Conservation (phyloP, 306 rosid genomes). For the Lathyrus tuberosus region DNA sequence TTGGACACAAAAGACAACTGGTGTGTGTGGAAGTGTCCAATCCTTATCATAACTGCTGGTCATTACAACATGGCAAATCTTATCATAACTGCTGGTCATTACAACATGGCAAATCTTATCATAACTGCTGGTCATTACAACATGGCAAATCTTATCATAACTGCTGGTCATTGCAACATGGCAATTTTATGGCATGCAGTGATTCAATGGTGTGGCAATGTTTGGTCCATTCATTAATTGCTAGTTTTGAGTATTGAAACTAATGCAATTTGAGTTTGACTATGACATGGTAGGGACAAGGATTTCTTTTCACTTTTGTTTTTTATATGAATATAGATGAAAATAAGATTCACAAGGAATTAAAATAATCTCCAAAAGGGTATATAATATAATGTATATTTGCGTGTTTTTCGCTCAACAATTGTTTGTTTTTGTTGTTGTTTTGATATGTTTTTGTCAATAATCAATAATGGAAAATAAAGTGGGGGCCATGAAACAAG, state of each 20-base stretch:
- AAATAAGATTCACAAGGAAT: not conserved
- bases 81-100: slow-evolving; percentile 45
- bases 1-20: slow-evolving; percentile 24
- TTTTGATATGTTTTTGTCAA: not conserved
- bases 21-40: slow-evolving; percentile 21
- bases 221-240: slow-evolving; percentile 50
- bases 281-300: slow-evolving; percentile 30
- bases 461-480: not conserved
- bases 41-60: slow-evolving; percentile 51
- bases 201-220: slow-evolving; percentile 32
- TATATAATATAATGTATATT: not conserved
- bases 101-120: slow-evolving; percentile 38
- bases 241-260: slow-evolving; percentile 14
- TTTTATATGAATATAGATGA: not conserved
- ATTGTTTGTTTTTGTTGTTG: not conserved
- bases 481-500: not conserved
- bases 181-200: slow-evolving; percentile 41
- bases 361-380: not conserved
- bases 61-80: slow-evolving; percentile 38
- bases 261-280: slow-evolving; percentile 38
- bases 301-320: not conserved
- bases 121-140: slow-evolving; percentile 44
- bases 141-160: slow-evolving; percentile 44
- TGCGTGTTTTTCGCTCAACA: slow-evolving; percentile 37
- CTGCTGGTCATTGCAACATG: slow-evolving; percentile 41